These are phyloP conservation scores for Daldinia concentrica DNA, from an alignment of 495 filamentous ascomycete species.

Conservation along the genomic window DNA sequence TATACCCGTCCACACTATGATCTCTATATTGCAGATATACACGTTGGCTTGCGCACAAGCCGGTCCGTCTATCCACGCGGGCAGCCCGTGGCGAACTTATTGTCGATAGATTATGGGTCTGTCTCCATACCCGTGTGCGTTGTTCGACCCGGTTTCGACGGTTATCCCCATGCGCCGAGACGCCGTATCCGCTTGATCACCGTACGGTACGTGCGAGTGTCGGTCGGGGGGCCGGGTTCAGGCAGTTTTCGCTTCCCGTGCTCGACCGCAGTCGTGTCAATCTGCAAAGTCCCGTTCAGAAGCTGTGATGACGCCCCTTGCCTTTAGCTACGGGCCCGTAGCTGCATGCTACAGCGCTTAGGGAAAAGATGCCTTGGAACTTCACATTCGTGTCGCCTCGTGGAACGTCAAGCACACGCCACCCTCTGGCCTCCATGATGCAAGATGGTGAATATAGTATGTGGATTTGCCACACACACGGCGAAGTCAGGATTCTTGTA, in stretches of 20 bases:
- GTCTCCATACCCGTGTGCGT: conserved; percentile 6
- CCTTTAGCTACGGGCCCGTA: background rate
- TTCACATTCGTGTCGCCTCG: background rate
- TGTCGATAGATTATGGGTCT: background rate
- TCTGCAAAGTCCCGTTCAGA: background rate
- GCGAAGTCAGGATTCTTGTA: background rate
- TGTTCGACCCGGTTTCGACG: conserved; percentile 15
- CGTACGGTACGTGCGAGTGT: background rate
- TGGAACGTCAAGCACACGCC: conserved; percentile 10
- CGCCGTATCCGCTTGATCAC: conserved; percentile 13
- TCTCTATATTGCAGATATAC: background rate
- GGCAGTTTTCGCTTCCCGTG: background rate
- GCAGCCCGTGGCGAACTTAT: background rate
- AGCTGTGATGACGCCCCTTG: background rate
- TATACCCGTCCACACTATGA: background rate
- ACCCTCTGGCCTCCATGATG: conserved; percentile 13
- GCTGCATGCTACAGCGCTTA: background rate
- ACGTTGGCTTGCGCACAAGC: background rate
- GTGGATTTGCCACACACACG: conserved; percentile 6
- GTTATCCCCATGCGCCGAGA: background rate
- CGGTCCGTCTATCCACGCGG: background rate
- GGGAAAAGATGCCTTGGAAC: conserved; percentile 1
- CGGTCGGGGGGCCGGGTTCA: background rate
- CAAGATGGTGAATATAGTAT: conserved; percentile 11
- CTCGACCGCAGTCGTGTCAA: conserved; percentile 6